phyloP scores from a whole-genome alignment of 352 stramenopile species.

The Phytophthora fragariaefolia region DNA sequence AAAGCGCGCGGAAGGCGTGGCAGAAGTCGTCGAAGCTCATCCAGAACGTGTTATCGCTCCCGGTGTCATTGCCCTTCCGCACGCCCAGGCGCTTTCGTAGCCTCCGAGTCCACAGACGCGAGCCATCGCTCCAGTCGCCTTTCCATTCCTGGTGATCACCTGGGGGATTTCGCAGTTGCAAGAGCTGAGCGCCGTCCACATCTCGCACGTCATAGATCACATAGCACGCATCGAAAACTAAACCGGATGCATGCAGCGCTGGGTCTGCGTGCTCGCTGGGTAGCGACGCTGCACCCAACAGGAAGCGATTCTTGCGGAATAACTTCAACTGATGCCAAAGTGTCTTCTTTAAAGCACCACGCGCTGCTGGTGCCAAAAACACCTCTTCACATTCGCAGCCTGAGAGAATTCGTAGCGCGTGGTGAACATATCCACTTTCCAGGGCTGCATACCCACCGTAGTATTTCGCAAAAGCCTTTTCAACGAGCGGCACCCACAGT shows the following conservation, averaged over 20 bases:
- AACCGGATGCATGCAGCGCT: slow-evolving; percentile 88
- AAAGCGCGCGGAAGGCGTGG: slow-evolving; percentile 90
- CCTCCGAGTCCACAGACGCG: slow-evolving; percentile 90
- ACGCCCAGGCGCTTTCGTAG: slow-evolving; percentile 83
- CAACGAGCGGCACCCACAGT: slow-evolving; percentile 93
- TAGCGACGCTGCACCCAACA: slow-evolving; percentile 91
- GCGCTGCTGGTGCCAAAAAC: slow-evolving; percentile 79
- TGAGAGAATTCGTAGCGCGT: slow-evolving; percentile 89
- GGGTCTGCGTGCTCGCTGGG: slow-evolving; percentile 85
- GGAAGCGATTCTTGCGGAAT: slow-evolving; percentile 89
- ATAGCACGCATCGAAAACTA: slow-evolving; percentile 93
- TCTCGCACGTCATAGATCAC: slow-evolving; percentile 91
- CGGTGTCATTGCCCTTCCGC: slow-evolving; percentile 70
- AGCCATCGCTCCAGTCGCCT: slow-evolving; percentile 94
- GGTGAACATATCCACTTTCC: slow-evolving; percentile 90
- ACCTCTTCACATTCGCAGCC: slow-evolving; percentile 91
- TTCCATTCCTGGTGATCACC: slow-evolving; percentile 93
- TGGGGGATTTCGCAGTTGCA: slow-evolving; percentile 93
- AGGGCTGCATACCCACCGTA: slow-evolving; percentile 89
- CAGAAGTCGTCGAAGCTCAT: slow-evolving; percentile 97
- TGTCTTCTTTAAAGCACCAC: slow-evolving; percentile 87
- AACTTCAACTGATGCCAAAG: slow-evolving; percentile 92
- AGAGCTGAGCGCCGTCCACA: slow-evolving; percentile 84
- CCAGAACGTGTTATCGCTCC: slow-evolving; percentile 93
- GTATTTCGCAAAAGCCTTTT: slow-evolving; percentile 95